Conservation (phyloP, 192 early-diverging fungal species). For the Obelidium mucronatum region DNA sequence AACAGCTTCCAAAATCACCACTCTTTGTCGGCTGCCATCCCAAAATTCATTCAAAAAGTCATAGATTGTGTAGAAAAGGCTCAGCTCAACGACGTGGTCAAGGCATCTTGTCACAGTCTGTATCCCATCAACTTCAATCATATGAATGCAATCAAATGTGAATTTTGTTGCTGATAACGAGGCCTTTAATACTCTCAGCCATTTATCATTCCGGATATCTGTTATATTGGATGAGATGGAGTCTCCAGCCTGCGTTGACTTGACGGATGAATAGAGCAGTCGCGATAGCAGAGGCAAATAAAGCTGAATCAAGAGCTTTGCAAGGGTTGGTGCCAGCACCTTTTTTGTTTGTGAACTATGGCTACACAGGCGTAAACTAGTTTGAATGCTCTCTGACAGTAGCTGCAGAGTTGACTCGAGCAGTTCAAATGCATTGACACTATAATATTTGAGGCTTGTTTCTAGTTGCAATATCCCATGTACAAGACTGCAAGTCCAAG, state of each 20-base stretch:
- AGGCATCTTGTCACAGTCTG: neutral
- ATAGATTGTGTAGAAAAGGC: neutral
- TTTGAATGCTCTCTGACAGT: no score
- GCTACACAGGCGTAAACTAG: no score
- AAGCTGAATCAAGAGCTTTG: slow-evolving; percentile 11
- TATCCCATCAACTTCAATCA: neutral
- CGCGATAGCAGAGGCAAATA: slow-evolving; percentile 12
- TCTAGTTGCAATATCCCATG: slow-evolving; percentile 22
- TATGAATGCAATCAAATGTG: neutral
- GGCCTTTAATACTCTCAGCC: neutral
- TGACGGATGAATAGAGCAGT: slow-evolving; percentile 12
- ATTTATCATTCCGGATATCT: slow-evolving; percentile 21
- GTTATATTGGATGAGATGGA: neutral
- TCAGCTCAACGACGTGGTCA: slow-evolving; percentile 11
- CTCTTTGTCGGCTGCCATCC: neutral
- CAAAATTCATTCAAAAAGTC: slow-evolving; percentile 25
- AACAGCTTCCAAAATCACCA: neutral
- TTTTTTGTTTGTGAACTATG: no score
- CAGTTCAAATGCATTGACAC: neutral
- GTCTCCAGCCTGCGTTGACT: neutral
- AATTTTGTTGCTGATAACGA: neutral
- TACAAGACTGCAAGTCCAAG: slow-evolving; percentile 14
- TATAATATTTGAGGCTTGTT: neutral
- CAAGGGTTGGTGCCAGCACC: neutral
- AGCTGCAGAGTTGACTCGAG: slow-evolving; percentile 25